phyloP scores from a whole-genome alignment of 2,329 filamentous ascomycete genomes.

The Zelopaecilomyces penicillatus region DNA sequence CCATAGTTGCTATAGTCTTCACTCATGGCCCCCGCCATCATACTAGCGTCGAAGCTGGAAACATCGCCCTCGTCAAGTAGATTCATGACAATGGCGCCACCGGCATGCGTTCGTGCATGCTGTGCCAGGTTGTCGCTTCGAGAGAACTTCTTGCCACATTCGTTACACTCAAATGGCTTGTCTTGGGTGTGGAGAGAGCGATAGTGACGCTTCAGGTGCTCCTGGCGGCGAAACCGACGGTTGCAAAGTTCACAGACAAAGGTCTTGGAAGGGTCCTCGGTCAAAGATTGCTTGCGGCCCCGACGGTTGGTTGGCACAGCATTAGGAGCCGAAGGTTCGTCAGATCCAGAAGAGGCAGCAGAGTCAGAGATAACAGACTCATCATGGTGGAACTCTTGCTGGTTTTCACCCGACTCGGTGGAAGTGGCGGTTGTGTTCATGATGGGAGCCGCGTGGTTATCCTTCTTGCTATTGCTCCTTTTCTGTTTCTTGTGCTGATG shows the following conservation, averaged over 20 bases:
- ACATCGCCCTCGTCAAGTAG: slow-evolving; percentile 65
- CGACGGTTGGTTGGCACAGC: slow-evolving; percentile 71
- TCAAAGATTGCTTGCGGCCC: slow-evolving; percentile 95
- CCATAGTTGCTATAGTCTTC: slow-evolving; percentile 63
- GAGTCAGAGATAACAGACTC: slow-evolving; percentile 30
- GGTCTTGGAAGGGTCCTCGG: slow-evolving; percentile 95
- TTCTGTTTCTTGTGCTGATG: slow-evolving; percentile 52
- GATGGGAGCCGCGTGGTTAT: slow-evolving; percentile 25
- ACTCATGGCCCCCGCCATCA: slow-evolving; percentile 36
- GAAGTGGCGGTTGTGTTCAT: slow-evolving; percentile 34
- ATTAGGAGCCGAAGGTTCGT: slow-evolving; percentile 31
- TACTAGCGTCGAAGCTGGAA: slow-evolving; percentile 32
- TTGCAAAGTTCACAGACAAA: slow-evolving; percentile 96
- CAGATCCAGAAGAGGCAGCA: slow-evolving; percentile 35
- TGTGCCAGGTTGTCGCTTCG: slow-evolving; percentile 95
- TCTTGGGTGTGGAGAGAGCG: slow-evolving; percentile 96
- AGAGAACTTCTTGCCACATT: slow-evolving; percentile 99
- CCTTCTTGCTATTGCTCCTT: slow-evolving; percentile 41
- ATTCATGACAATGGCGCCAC: slow-evolving; percentile 84
- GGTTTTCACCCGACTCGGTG: slow-evolving; percentile 25
- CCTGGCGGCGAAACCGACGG: slow-evolving; percentile 93
- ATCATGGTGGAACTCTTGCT: slow-evolving; percentile 27
- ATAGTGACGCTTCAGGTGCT: slow-evolving; percentile 98
- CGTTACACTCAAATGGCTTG: slow-evolving; percentile 95
- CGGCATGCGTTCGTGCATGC: slow-evolving; percentile 88